Evolutionary conservation across 2,329 filamentous ascomycete genomes (phyloP).

Genomic region (Cadophora malorum): DNA sequence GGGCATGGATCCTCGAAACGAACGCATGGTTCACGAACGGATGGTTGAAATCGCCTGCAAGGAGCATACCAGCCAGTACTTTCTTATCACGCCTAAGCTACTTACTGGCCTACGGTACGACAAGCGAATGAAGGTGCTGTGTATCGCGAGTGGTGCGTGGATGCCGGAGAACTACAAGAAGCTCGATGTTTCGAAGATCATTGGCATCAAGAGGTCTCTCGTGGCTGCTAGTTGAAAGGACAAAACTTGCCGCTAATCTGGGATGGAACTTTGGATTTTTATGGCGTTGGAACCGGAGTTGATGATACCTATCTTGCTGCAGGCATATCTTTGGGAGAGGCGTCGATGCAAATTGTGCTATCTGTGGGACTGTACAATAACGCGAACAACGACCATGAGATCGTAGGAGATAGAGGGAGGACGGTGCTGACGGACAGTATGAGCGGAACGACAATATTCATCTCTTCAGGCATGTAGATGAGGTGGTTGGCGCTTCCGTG

Average conservation of each 20-base stretch:
- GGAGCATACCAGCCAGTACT: conserved; percentile 83
- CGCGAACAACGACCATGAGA: not conserved
- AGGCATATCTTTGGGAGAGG: not conserved
- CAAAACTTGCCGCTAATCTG: not conserved
- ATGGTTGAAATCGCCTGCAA: conserved; percentile 98
- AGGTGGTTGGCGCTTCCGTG: not conserved
- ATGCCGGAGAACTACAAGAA: conserved; percentile 58
- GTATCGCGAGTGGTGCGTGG: conserved; percentile 87
- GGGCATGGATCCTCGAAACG: conserved; percentile 98
- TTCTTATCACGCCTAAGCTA: conserved; percentile 96
- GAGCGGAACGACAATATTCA: not conserved
- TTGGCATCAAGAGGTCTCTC: conserved; percentile 40
- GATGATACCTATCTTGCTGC: not conserved
- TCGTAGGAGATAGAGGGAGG: not conserved
- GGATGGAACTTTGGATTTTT: not conserved
- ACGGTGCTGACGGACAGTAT: not conserved
- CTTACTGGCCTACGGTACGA: conserved; percentile 87
- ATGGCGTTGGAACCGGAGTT: conserved; percentile 1
- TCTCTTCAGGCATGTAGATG: not conserved
- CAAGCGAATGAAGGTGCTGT: conserved; percentile 88
- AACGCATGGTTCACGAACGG: conserved; percentile 95
- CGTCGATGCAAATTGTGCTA: not conserved
- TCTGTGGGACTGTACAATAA: not conserved
- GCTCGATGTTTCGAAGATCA: conserved; percentile 43
- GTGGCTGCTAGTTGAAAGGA: conserved; percentile 33